Base-by-base conservation (phyloP, 176 grass and related monocot genomes). In the Eragrostis nindensis region DNA sequence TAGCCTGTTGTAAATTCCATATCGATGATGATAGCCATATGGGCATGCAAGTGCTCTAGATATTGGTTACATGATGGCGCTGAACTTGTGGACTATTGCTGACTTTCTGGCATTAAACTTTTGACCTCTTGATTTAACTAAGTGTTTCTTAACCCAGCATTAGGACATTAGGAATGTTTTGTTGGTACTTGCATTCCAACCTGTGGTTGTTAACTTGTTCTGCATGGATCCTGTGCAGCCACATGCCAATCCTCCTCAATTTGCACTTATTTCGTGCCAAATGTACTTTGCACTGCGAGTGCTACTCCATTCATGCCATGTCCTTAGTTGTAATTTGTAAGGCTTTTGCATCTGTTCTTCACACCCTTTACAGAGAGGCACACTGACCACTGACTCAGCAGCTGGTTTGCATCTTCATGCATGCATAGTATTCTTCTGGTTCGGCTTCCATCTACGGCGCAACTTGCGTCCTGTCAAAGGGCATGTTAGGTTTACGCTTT, bases 131-230 rank as follows among this genome's bases (percentile, higher is more conserved):
- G 16, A 68, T 53, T 49, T 73, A 32, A 43, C 56, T 62, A 40
- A 19, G 32, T 75, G 62, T 50, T 76, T 75, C n/a, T 71, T 29
- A 29, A 45, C 32, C 67, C 26, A 71, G 45, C 66, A 54, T 25
- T 29, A n/a, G n/a, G n/a, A n/a, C n/a, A n/a, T n/a, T n/a, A 39
- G 48, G 67, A 85, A 79, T 73, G 75, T 79, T 79, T 73, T n/a
- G n/a, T n/a, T 44, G 45, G 68, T 80, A 83, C 48, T 57, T 75
- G 62, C 61, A 56, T 75, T 75, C 61, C 41, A 55, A 36, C 53
- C 26, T 76, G 40, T 76, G 19, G 26, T 21, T 48, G 63, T 32
- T 60, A 42, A 56, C n/a, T 26, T 80, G 39, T 56, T 73, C 68
- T 56, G 18, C 40, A 26, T 76, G 65, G 73, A 41, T 55, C 75